These are phyloP conservation scores for Neurospora sp. DNA, from an alignment of 2,329 filamentous ascomycete genomes.

Conservation along the genomic window DNA sequence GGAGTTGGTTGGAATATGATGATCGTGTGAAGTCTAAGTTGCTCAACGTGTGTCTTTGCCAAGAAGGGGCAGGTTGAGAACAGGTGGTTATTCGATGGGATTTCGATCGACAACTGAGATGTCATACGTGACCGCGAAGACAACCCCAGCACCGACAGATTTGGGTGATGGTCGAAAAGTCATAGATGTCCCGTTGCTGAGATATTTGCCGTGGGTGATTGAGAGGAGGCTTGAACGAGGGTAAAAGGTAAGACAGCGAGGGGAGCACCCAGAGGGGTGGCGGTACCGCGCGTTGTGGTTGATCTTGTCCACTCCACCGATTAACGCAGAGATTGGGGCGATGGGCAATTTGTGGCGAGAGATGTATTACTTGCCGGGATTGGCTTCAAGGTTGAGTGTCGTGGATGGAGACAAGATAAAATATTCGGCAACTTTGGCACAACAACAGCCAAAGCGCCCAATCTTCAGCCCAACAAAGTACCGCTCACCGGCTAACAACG, in stretches of 20 bases:
- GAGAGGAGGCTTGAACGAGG: neutral
- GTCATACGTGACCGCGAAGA: neutral
- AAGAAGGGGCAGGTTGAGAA: neutral
- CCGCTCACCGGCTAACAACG: too few relatives aligned
- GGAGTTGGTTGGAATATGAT: accelerated
- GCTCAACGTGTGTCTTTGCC: neutral
- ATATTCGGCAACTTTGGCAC: neutral
- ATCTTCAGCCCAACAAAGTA: too few relatives aligned
- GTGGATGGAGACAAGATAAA: neutral
- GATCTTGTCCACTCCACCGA: too few relatives aligned
- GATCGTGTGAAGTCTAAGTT: accelerated
- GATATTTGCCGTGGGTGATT: neutral
- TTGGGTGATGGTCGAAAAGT: neutral
- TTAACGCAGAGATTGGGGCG: too few relatives aligned
- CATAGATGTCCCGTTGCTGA: neutral
- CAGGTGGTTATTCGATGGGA: neutral
- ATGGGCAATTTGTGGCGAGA: too few relatives aligned
- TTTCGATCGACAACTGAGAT: neutral
- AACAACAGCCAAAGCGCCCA: too few relatives aligned
- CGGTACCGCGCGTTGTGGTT: too few relatives aligned
- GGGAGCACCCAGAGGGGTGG: too few relatives aligned
- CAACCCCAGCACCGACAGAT: accelerated
- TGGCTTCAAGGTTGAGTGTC: neutral
- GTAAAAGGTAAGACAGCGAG: neutral
- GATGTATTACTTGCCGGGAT: neutral